phyloP scores from a whole-genome alignment of 306 rosid genomes.

The Corylus heterophylla region DNA sequence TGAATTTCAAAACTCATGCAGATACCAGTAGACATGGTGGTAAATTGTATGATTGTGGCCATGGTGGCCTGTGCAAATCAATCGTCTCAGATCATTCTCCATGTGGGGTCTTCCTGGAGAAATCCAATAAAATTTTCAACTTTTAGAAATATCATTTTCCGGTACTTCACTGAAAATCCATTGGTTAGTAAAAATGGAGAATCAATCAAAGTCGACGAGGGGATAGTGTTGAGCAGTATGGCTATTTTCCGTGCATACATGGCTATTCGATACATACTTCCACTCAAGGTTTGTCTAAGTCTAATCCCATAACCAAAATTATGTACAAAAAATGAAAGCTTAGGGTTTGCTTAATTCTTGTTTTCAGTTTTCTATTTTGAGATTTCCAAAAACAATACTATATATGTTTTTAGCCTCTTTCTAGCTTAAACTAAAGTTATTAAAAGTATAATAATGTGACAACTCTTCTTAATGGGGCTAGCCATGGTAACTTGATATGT shows the following conservation, averaged over 20 bases:
- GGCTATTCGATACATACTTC: constrained; percentile 6
- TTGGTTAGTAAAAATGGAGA: constrained; percentile 23
- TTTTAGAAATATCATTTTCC: not conserved
- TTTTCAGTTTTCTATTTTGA: not conserved
- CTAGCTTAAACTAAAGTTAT: no score
- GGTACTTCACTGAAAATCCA: constrained; percentile 29
- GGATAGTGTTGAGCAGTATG: not conserved
- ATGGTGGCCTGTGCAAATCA: constrained; percentile 32
- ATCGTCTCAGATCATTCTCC: constrained; percentile 27
- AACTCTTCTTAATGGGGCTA: not conserved
- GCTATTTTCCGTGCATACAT: constrained; percentile 24
- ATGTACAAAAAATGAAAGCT: not conserved
- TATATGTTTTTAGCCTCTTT: no score
- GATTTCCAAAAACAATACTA: no score
- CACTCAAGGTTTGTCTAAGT: constrained; percentile 28
- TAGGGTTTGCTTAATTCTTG: not conserved
- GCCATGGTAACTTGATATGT: not conserved
- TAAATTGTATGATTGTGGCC: constrained; percentile 40
- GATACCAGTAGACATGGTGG: constrained; percentile 25
- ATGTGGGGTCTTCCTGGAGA: constrained; percentile 39
- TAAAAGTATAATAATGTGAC: no score
- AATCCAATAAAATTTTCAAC: constrained; percentile 29
- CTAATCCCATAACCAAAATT: not conserved
- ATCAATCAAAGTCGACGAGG: constrained; percentile 11
- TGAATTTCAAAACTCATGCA: constrained; percentile 7